Percentiles rank a stretch among this genome's conserved stretches.
These are phyloP conservation scores for Penicillium nordicum DNA, from an alignment of 2,329 filamentous ascomycete genomes.

Conservation along the genomic window DNA sequence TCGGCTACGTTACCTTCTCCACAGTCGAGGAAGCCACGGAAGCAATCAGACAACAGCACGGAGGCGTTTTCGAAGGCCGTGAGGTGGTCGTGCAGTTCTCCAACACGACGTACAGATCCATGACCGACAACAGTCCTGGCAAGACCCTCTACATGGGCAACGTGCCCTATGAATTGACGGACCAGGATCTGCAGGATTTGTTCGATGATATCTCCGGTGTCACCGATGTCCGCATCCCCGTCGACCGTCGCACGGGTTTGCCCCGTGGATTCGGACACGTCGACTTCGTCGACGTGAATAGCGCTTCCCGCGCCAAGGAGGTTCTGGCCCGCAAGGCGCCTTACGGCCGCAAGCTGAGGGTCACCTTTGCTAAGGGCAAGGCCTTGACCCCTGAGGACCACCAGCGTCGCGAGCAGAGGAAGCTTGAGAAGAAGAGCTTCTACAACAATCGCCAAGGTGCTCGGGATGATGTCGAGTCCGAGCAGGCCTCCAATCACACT, in stretches of 20 bases:
- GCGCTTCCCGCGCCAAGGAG: constrained; percentile 60
- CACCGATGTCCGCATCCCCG: constrained; percentile 73
- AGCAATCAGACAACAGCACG: constrained; percentile 58
- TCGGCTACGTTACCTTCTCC: constrained; percentile 63
- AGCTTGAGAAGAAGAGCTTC: neutral
- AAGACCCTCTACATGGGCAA: constrained; percentile 79
- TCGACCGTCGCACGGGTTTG: constrained; percentile 76
- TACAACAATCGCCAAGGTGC: neutral
- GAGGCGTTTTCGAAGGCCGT: constrained; percentile 62
- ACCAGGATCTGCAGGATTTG: constrained; percentile 74
- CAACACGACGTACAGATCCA: constrained; percentile 15
- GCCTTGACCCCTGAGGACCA: neutral
- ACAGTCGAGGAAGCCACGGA: constrained; percentile 51
- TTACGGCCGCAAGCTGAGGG: constrained; percentile 62
- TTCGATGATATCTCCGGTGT: constrained; percentile 70
- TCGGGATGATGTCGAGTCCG: neutral
- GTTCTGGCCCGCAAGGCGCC: constrained; percentile 56
- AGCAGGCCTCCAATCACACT: neutral
- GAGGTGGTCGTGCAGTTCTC: constrained; percentile 62
- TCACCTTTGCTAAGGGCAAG: constrained; percentile 58
- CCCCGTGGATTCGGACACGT: constrained; percentile 81
- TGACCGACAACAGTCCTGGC: constrained; percentile 43
- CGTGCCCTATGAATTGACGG: constrained; percentile 80
- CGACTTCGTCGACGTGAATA: constrained; percentile 68
- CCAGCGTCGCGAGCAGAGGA: neutral